A percentile compares a stretch with the other conserved stretches of the same genome.
Evolutionary conservation across 2,329 filamentous ascomycete genomes (phyloP).

Genomic region (Calonectria leucothoes): DNA sequence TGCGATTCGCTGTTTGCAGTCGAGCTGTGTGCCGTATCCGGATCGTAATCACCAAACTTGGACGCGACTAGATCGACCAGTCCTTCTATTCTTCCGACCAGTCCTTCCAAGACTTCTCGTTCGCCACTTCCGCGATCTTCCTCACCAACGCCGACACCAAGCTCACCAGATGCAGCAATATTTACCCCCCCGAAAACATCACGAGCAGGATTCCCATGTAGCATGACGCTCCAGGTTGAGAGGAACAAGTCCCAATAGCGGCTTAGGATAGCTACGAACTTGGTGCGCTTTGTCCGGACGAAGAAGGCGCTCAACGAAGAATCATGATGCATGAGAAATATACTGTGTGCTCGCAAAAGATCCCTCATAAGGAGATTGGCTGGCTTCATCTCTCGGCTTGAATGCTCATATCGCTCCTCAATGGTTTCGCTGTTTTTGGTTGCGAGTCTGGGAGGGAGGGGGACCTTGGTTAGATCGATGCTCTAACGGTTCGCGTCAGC

Average conservation of each 20-base stretch:
- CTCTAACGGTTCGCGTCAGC: slow-evolving; percentile 43
- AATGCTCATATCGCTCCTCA: slow-evolving; percentile 76
- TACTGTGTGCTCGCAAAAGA: slow-evolving; percentile 82
- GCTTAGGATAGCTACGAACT: slow-evolving; percentile 78
- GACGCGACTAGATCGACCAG: slow-evolving; percentile 90
- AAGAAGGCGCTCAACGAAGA: slow-evolving; percentile 78
- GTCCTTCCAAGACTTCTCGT: slow-evolving; percentile 91
- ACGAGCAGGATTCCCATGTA: slow-evolving; percentile 88
- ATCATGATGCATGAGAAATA: slow-evolving; percentile 90
- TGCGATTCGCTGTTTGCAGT: slow-evolving; percentile 39
- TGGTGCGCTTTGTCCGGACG: slow-evolving; percentile 69
- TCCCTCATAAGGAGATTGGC: slow-evolving; percentile 82
- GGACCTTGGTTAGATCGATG: slow-evolving; percentile 81
- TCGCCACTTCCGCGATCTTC: slow-evolving; percentile 96
- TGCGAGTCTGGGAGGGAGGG: slow-evolving; percentile 67
- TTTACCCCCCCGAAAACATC: slow-evolving; percentile 87
- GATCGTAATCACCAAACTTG: slow-evolving; percentile 74
- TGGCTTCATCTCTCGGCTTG: slow-evolving; percentile 89
- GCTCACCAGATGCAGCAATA: slow-evolving; percentile 87
- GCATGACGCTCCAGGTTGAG: slow-evolving; percentile 86
- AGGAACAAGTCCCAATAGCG: slow-evolving; percentile 83
- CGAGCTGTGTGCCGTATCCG: slow-evolving; percentile 35
- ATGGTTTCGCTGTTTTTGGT: slow-evolving; percentile 54
- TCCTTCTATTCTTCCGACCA: slow-evolving; percentile 82
- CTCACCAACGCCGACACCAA: slow-evolving; percentile 94